These are phyloP conservation scores for Odontarrhena argentea DNA, from an alignment of 345 rosid species.

Conservation along the genomic window DNA sequence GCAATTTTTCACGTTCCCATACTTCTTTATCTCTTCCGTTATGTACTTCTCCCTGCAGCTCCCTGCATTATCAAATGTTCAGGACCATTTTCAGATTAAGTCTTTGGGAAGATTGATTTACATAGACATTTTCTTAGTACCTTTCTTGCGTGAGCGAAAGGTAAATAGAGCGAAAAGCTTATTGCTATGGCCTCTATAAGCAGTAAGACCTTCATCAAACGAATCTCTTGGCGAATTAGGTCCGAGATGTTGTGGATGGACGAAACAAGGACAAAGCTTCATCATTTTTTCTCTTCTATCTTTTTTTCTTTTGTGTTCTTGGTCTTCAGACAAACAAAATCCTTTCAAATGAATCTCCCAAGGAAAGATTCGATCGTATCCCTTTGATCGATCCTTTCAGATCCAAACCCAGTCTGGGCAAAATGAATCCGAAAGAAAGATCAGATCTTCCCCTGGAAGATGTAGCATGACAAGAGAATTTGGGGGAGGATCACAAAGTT, in stretches of 20 bases:
- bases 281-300: conserved; percentile 11
- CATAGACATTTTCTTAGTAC: conserved; percentile 22
- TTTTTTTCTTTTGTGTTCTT: conserved; percentile 24
- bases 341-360: conserved; percentile 22
- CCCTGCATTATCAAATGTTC: conserved; percentile 37
- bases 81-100: conserved; percentile 2
- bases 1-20: conserved; percentile 45
- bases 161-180: conserved; percentile 38
- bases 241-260: conserved; percentile 19
- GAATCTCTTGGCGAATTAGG: conserved; percentile 40
- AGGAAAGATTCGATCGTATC: conserved; percentile 39
- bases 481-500: conserved; percentile 39
- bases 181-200: conserved; percentile 36
- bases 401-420: conserved; percentile 41
- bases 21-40: conserved; percentile 51
- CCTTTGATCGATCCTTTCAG: conserved; percentile 31
- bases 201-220: conserved; percentile 43
- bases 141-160: conserved; percentile 38
- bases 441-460: conserved; percentile 42
- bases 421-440: conserved; percentile 43
- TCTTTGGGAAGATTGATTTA: conserved; percentile 15
- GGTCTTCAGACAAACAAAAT: conserved; percentile 21
- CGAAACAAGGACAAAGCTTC: conserved; percentile 46
- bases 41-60: conserved; percentile 48
- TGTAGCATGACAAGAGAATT: conserved; percentile 42